phyloP scores from a whole-genome alignment of 805 yeast species.

The Metschnikowia bowlesiae region DNA sequence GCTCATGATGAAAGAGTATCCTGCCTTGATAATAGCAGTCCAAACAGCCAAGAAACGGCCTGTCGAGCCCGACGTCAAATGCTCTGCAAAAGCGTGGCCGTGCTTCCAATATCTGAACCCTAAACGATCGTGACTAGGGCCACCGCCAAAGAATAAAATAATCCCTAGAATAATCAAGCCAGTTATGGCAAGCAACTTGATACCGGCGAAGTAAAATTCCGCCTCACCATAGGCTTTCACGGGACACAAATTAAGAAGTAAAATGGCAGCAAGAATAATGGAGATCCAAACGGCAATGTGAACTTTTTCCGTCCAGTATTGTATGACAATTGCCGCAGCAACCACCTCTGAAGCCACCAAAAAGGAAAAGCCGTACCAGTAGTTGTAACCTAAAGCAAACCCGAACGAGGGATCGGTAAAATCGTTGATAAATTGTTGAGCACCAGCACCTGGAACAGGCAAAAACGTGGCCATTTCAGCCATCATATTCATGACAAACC shows the following conservation, averaged over 20 bases:
- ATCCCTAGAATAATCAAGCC: constrained; percentile 20
- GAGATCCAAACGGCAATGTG: constrained; percentile 39
- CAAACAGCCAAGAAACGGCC: constrained; percentile 21
- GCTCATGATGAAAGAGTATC: constrained; percentile 24
- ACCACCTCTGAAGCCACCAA: constrained; percentile 19
- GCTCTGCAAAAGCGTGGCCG: constrained; percentile 36
- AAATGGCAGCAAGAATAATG: constrained; percentile 19
- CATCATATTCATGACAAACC: constrained; percentile 21
- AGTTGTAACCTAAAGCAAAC: constrained; percentile 19
- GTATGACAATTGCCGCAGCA: constrained; percentile 17
- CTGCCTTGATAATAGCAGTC: constrained; percentile 26
- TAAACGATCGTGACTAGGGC: constrained; percentile 18
- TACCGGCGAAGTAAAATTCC: constrained; percentile 18
- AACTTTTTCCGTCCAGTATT: constrained; percentile 21
- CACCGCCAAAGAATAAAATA: constrained; percentile 19
- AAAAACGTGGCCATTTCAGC: constrained; percentile 20
- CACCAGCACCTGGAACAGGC: constrained; percentile 20
- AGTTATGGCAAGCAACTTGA: constrained; percentile 18
- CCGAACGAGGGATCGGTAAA: constrained; percentile 18
- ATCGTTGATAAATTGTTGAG: constrained; percentile 18
- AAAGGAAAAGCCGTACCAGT: constrained; percentile 18
- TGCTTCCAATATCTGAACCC: constrained; percentile 21
- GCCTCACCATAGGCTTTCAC: constrained; percentile 17
- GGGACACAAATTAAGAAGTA: constrained; percentile 15
- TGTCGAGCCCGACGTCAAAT: constrained; percentile 32